These are phyloP conservation scores for Gonapodya sp. DNA, from an alignment of 192 early-diverging fungal genomes.

Conservation along the genomic window DNA sequence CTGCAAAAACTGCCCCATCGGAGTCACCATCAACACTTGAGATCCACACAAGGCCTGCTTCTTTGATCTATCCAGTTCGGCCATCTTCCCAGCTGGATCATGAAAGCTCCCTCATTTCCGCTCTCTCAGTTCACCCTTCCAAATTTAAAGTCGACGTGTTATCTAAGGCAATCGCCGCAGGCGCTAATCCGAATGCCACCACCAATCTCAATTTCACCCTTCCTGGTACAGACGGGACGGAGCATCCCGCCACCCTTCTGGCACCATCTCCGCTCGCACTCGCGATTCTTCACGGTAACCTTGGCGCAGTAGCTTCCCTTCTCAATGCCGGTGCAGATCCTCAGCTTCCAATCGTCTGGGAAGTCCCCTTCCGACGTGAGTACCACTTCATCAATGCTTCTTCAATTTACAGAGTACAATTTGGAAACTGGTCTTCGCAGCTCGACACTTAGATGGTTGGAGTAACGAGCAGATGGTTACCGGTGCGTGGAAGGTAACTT, in stretches of 20 bases:
- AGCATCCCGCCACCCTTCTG: background rate
- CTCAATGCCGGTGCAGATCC: background rate
- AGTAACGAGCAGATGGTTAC: background rate
- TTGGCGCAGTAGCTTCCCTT: background rate
- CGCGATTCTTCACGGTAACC: background rate
- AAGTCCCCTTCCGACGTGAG: too few species aligned
- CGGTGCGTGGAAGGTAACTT: background rate
- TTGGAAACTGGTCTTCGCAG: too few species aligned
- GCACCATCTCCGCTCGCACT: background rate
- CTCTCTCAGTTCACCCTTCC: background rate
- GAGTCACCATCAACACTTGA: too few species aligned
- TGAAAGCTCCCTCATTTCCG: too few species aligned
- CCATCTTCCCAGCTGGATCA: too few species aligned
- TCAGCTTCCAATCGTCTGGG: background rate
- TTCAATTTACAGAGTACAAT: too few species aligned
- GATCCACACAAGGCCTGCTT: too few species aligned
- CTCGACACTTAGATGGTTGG: background rate
- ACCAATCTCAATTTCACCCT: too few species aligned
- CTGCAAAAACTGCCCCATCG: too few species aligned
- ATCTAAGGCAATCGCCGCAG: background rate
- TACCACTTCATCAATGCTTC: too few species aligned
- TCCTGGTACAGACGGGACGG: too few species aligned
- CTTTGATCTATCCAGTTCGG: too few species aligned
- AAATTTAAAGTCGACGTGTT: background rate
- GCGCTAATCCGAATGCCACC: background rate